Evolutionary conservation across 1,284 basidiomycete species (phyloP).

Genomic region (Trametes hirsuta): DNA sequence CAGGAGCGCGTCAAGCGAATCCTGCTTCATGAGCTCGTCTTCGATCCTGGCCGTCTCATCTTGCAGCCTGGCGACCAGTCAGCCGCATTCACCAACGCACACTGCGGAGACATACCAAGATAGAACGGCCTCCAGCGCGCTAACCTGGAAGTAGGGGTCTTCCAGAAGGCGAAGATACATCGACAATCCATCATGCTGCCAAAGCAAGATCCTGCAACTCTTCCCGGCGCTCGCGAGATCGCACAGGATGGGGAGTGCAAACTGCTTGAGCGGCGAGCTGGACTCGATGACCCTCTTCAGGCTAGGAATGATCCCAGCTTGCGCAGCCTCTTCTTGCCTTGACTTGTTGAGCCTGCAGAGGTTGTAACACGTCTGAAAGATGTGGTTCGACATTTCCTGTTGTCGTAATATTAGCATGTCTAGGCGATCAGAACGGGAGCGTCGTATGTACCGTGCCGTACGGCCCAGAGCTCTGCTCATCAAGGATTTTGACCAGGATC

Average conservation of each 20-base stretch:
- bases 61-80: constrained; percentile 66
- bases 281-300: constrained; percentile 87
- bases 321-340: constrained; percentile 95
- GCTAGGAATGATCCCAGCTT: constrained; percentile 92
- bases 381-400: constrained; percentile 91
- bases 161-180: constrained; percentile 87
- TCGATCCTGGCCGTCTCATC: constrained; percentile 95
- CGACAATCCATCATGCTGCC: constrained; percentile 84
- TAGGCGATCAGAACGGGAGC: background rate
- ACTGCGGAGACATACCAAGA: constrained; percentile 69
- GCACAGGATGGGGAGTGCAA: constrained; percentile 94
- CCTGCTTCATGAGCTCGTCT: constrained; percentile 77
- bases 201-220: constrained; percentile 83
- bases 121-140: constrained; percentile 87
- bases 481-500: constrained; percentile 83
- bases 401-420: background rate
- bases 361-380: constrained; percentile 95
- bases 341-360: constrained; percentile 93
- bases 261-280: constrained; percentile 92
- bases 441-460: constrained; percentile 73
- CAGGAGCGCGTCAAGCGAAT: constrained; percentile 74
- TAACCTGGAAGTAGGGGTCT: constrained; percentile 96
- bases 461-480: constrained; percentile 78
- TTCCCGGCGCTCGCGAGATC: constrained; percentile 94
- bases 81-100: background rate